Evolutionary conservation across 2,329 filamentous ascomycete genomes (phyloP), one percentile per base, ranked within the genome.

Genomic region (Penicillium sp.): DNA sequence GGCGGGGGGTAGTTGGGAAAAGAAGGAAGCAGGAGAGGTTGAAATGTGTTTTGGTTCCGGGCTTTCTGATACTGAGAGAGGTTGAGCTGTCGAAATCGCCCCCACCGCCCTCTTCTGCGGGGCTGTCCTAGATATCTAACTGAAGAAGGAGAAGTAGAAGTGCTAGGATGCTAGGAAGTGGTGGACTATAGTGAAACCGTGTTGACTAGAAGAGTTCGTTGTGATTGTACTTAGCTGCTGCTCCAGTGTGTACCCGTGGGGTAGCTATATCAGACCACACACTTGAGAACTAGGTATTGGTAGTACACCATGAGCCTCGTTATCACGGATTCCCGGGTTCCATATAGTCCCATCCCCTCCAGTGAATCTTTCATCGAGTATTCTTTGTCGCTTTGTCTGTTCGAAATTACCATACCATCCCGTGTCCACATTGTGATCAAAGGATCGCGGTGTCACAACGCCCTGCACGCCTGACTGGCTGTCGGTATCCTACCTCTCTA

Each of bases 61-160:
- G 29, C 28, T 18, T 26, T 48, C 45, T 40, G 47, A 49, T 49
- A 49, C 36, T 49, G 26, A 11, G 26, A 8, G 34, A 37, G 34
- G 34, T 40, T 24, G 37, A 40, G 19, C 37, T 24, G 14, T 40
- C 31, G 44, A 21, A 33, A 11, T 24, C 13, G 45, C 14, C 45
- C 45, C 45, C 45, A 48, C 45, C 45, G 45, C 45, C 33, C 31
- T n/a, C 36, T 39, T 39, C 36, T 46, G 23, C 36, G 36, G 36
- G 36, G 36, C 3, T 37, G 18, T 37, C 10, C 9, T 37, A 21
- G 16, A 19, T 33, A 18, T n/a, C n/a, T n/a, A n/a, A n/a, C n/a
- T n/a, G n/a, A n/a, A n/a, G n/a, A n/a, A n/a, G n/a, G n/a, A n/a
- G n/a, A n/a, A n/a, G n/a, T n/a, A n/a, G n/a, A n/a, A n/a, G n/a